Conservation (phyloP, 2,329 filamentous ascomycete genomes). For the Hypoxylon sp. region DNA sequence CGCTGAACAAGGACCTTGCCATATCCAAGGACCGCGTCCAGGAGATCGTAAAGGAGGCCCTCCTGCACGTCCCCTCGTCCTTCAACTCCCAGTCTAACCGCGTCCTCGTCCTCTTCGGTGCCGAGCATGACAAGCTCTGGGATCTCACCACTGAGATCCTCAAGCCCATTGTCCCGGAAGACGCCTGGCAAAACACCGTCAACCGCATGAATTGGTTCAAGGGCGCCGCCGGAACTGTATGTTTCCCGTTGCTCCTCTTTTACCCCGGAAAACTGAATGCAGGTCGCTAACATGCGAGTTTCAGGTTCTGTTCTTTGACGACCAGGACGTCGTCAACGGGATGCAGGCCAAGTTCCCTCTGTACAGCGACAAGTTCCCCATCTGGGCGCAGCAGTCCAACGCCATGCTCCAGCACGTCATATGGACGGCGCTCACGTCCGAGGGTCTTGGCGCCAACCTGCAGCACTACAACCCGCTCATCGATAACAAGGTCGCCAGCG, state of each 20-base stretch:
- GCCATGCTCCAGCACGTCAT: slow-evolving; percentile 86
- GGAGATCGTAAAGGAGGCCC: slow-evolving; percentile 72
- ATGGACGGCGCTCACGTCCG: slow-evolving; percentile 85
- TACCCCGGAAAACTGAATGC: background rate
- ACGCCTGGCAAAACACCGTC: slow-evolving; percentile 68
- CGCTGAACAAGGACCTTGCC: slow-evolving; percentile 72
- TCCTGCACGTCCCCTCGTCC: slow-evolving; percentile 78
- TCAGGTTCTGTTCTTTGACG: slow-evolving; percentile 87
- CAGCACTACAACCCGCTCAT: slow-evolving; percentile 95
- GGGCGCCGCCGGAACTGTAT: slow-evolving; percentile 79
- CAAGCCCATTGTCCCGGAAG: slow-evolving; percentile 75
- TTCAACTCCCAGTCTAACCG: slow-evolving; percentile 93
- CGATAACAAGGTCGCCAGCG: slow-evolving; percentile 74
- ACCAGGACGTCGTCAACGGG: slow-evolving; percentile 73
- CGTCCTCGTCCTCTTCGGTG: slow-evolving; percentile 80
- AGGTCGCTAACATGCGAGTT: slow-evolving; percentile 1
- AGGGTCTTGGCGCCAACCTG: slow-evolving; percentile 88
- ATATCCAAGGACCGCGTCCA: slow-evolving; percentile 70
- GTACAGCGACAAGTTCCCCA: slow-evolving; percentile 84
- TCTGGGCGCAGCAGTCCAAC: slow-evolving; percentile 80
- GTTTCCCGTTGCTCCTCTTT: slow-evolving; percentile 48
- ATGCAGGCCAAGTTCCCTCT: slow-evolving; percentile 76
- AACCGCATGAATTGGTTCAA: slow-evolving; percentile 67
- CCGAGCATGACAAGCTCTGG: slow-evolving; percentile 91
- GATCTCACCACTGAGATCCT: slow-evolving; percentile 75